Evolutionary conservation across 139 green algal genomes (phyloP), one percentile per base, ranked within the genome.

Genomic region (Diplosphaera chodatii): DNA sequence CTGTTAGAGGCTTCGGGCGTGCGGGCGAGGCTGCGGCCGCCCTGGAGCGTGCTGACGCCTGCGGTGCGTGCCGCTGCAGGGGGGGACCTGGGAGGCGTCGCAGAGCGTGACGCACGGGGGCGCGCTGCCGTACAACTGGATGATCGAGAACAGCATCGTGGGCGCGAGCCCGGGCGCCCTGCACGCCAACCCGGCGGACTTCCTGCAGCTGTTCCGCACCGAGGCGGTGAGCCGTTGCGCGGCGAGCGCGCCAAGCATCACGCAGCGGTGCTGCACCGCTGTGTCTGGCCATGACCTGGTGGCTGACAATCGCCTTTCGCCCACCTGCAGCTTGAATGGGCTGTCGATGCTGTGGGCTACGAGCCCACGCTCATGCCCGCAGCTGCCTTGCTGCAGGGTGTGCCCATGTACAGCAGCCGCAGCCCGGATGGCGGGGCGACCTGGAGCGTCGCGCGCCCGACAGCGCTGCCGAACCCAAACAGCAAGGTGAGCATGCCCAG

Each of bases 401-500:
- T 59, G 10, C 48, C 59, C 5, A 40, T 72, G 16, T 72, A 72
- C 41, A 27, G 6, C 22, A 66, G 41, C 28, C 32, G 28, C 4
- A 65, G 40, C 23, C 5, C 27, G 10, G 40, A 72, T 6, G 67
- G 33, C 34, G 66, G 67, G 27, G 32, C n/a, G 41, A 27, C 31
- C 18, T 72, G 67, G 67, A 55, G 40, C 15, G 27, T 30, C n/a
- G 67, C 67, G 20, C n/a, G 41, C 4, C 40, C 40, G 18, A 72
- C 41, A 22, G 16, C n/a, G 20, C 40, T 72, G 21, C 40, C 40
- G 2, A 72, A 72, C 29, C 67, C 67, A 2, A 72, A 72, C 41
- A 64, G 40, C 40, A 72, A 72, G 67, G 67, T 48, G 37, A 10
- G 37, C 37, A 20, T 48, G 10, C 37, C 10, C 8, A n/a, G n/a